phyloP scores from a whole-genome alignment of 305 asterid species.

The Solanum aculeatissimum region DNA sequence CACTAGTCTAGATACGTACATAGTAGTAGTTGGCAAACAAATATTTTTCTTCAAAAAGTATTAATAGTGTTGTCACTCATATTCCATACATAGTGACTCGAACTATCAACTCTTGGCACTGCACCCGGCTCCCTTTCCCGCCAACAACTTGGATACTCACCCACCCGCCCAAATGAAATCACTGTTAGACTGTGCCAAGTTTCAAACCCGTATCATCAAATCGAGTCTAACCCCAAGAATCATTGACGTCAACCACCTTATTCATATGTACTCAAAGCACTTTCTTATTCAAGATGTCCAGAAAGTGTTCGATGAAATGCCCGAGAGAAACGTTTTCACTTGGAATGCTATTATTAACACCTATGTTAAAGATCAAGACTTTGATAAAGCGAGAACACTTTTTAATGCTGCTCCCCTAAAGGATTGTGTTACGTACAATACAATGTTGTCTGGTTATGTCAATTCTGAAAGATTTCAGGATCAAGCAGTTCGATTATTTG shows the following conservation, averaged over 20 bases:
- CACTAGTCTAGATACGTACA: too few relatives aligned
- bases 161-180: constrained; percentile 22
- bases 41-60: background rate
- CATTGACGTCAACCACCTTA: constrained; percentile 44
- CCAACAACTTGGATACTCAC: background rate
- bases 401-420: constrained; percentile 48
- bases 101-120: background rate
- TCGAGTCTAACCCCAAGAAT: constrained; percentile 28
- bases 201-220: constrained; percentile 41
- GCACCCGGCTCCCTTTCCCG: too few relatives aligned
- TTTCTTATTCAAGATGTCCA: constrained; percentile 41
- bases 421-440: constrained; percentile 63
- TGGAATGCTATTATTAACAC: constrained; percentile 70
- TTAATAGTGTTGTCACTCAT: background rate
- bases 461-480: constrained; percentile 33
- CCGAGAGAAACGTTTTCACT: constrained; percentile 53
- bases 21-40: too few relatives aligned
- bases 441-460: constrained; percentile 59
- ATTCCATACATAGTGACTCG: background rate
- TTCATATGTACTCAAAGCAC: constrained; percentile 29
- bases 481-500: constrained; percentile 39
- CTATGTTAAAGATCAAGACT: constrained; percentile 34
- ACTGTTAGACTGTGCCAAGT: constrained; percentile 45
- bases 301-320: constrained; percentile 71
- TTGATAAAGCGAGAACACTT: constrained; percentile 33